These are phyloP conservation scores for Daldinia decipiens DNA, from an alignment of 495 filamentous ascomycete species.

Conservation along the genomic window DNA sequence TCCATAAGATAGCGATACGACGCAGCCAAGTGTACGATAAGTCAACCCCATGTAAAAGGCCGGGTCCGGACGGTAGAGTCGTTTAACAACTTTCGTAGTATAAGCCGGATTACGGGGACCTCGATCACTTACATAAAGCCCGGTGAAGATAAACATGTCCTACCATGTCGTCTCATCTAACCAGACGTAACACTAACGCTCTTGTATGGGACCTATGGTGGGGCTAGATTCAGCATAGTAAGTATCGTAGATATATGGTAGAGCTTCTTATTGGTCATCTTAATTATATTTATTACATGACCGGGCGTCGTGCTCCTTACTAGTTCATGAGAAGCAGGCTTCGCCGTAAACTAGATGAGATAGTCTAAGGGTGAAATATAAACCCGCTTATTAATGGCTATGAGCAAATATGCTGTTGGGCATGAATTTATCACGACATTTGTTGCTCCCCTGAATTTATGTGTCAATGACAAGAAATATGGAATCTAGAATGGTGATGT, in stretches of 20 bases:
- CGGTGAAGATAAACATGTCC: neutral
- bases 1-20: slow-evolving; percentile 5
- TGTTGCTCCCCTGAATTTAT: slow-evolving; percentile 3
- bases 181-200: neutral
- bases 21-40: slow-evolving; percentile 8
- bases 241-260: slow-evolving; percentile 2
- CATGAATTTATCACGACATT: neutral
- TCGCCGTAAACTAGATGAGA: neutral
- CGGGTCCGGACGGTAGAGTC: slow-evolving; percentile 13
- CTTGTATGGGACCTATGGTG: neutral
- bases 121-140: neutral
- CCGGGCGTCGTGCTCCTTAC: neutral
- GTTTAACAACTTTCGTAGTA: neutral
- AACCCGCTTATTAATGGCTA: slow-evolving; percentile 16
- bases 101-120: neutral
- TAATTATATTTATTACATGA: neutral
- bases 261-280: slow-evolving; percentile 7
- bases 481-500: neutral
- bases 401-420: neutral
- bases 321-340: neutral
- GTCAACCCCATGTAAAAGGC: slow-evolving; percentile 16
- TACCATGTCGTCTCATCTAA: neutral
- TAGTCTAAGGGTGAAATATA: slow-evolving; percentile 16
- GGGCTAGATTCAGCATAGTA: neutral
- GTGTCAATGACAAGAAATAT: slow-evolving; percentile 1